These are phyloP conservation scores for Fragaria iinumae DNA, from an alignment of 306 rosid genomes.

Conservation along the genomic window DNA sequence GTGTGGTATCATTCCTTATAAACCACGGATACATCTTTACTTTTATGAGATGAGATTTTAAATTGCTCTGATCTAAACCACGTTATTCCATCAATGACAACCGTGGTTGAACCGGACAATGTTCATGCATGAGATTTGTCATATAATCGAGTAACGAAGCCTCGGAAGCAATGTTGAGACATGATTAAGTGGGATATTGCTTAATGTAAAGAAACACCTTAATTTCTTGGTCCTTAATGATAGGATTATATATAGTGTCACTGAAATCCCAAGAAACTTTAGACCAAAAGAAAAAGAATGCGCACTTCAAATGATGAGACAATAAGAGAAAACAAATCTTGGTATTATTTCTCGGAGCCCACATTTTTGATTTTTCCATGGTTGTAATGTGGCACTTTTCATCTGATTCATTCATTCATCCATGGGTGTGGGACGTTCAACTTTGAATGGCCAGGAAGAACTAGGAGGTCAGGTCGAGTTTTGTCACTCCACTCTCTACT, in stretches of 20 bases:
- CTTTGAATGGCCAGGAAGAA: not conserved
- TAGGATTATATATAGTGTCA: constrained; percentile 31
- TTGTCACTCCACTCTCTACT: not conserved
- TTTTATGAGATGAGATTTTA: too few species aligned
- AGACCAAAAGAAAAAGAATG: constrained; percentile 34
- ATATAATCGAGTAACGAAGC: not conserved
- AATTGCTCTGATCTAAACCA: too few species aligned
- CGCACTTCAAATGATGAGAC: constrained; percentile 43
- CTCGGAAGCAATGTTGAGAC: constrained; percentile 13
- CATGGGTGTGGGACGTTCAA: not conserved
- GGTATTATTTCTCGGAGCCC: constrained; percentile 1
- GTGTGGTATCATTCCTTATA: too few species aligned
- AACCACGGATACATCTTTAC: too few species aligned
- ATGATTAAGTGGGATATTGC: constrained; percentile 41
- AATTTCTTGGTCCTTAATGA: constrained; percentile 48
- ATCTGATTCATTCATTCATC: constrained; percentile 3
- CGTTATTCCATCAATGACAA: not conserved
- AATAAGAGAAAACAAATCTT: constrained; percentile 19
- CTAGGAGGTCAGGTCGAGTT: not conserved
- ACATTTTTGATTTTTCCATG: not conserved
- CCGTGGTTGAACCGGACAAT: not conserved
- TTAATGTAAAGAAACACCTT: constrained; percentile 24
- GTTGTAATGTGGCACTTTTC: not conserved
- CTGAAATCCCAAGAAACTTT: constrained; percentile 54
- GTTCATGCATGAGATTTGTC: not conserved